phyloP scores from a whole-genome alignment of 148 eudicot genomes.

The Fagopyrum homotropicum region DNA sequence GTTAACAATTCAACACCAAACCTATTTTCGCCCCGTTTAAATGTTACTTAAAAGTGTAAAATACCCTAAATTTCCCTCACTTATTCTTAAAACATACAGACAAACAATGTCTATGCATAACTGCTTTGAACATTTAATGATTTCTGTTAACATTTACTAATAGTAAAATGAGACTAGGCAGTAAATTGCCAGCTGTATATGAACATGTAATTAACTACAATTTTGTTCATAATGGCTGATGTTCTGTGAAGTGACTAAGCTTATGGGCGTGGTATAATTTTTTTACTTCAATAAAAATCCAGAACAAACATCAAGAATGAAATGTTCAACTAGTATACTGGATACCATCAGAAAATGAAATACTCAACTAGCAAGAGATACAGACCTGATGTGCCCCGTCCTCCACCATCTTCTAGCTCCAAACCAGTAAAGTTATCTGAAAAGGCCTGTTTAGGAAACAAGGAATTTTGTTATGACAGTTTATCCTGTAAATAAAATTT shows the following conservation, averaged over 20 bases:
- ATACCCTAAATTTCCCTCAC: not conserved
- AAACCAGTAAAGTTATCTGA: conserved; percentile 92
- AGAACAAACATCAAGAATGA: not conserved
- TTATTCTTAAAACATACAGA: not conserved
- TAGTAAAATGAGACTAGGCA: not conserved
- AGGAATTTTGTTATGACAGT: conserved; percentile 3
- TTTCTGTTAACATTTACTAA: not conserved
- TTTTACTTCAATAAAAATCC: not conserved
- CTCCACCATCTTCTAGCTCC: conserved; percentile 99
- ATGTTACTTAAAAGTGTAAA: not conserved
- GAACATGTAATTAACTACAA: not conserved
- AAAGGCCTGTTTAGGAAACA: conserved; percentile 55
- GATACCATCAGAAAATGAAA: not conserved
- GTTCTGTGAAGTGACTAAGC: not conserved
- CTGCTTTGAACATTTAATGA: not conserved
- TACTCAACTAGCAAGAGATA: not conserved
- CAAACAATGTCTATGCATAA: not conserved
- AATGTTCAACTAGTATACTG: not conserved
- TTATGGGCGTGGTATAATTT: not conserved
- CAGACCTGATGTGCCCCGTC: conserved; percentile 97
- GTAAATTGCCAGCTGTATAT: not conserved
- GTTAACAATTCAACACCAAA: not conserved
- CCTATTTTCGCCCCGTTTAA: not conserved
- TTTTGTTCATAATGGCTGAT: not conserved
- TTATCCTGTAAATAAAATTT: conserved; percentile 9